These are phyloP conservation scores for Lyophyllum atratum DNA, from an alignment of 768 basidiomycete genomes.

Conservation along the genomic window DNA sequence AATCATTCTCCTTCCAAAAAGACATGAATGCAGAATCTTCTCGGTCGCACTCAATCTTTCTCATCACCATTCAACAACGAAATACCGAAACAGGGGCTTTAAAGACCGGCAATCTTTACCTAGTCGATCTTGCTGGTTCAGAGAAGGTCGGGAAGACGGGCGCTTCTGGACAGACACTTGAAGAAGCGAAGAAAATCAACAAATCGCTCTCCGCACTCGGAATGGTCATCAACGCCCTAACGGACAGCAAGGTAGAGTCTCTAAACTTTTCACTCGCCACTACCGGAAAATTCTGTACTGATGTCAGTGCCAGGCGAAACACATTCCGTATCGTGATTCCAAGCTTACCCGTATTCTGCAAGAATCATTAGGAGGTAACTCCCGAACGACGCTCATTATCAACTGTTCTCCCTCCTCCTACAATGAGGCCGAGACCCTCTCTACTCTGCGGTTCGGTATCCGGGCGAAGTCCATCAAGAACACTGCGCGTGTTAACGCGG, in stretches of 20 bases:
- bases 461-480: conserved; percentile 99
- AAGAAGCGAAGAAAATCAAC: conserved; percentile 99
- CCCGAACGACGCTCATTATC: conserved; percentile 96
- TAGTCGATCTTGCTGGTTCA: conserved; percentile 97
- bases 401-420: conserved; percentile 98
- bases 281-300: neutral
- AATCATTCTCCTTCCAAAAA: conserved; percentile 29
- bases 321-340: conserved; percentile 98
- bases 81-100: conserved; percentile 95
- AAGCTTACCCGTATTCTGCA: conserved; percentile 98
- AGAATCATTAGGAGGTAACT: conserved; percentile 97
- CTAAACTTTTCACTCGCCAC: neutral
- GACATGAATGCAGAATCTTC: conserved; percentile 99
- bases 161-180: conserved; percentile 96
- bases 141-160: conserved; percentile 99
- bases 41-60: conserved; percentile 97
- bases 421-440: conserved; percentile 95
- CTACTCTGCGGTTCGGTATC: conserved; percentile 98
- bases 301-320: conserved; percentile 66
- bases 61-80: conserved; percentile 95
- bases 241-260: conserved; percentile 86
- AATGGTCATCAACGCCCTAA: conserved; percentile 99
- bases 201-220: conserved; percentile 96
- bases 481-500: conserved; percentile 96
- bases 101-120: conserved; percentile 95